Evolutionary conservation across 1,284 basidiomycete species (phyloP).

Genomic region (Wallemia mellicola): DNA sequence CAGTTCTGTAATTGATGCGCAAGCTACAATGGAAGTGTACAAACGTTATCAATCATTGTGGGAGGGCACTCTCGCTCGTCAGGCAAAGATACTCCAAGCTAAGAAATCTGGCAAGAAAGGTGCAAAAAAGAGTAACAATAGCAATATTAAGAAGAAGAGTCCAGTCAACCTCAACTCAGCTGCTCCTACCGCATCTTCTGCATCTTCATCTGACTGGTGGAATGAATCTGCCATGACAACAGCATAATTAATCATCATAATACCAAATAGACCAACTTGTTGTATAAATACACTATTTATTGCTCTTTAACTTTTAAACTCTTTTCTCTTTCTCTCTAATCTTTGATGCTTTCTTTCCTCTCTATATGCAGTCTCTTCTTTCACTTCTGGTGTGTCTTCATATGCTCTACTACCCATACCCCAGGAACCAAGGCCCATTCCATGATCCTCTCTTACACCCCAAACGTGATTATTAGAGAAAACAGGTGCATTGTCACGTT

Average conservation of each 20-base stretch:
- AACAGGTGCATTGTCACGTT: background rate
- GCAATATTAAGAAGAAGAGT: background rate
- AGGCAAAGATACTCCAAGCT: background rate
- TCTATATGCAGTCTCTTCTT: background rate
- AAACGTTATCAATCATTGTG: background rate
- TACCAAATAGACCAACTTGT: background rate
- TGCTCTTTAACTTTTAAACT: background rate
- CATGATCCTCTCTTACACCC: background rate
- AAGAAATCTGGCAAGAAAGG: background rate
- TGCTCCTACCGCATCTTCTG: background rate
- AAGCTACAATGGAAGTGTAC: background rate
- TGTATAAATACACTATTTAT: background rate
- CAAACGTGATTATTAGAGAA: background rate
- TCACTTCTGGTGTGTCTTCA: background rate
- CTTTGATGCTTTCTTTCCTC: background rate
- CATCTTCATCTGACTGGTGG: background rate
- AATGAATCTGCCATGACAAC: background rate
- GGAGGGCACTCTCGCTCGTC: background rate
- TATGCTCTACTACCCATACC: background rate
- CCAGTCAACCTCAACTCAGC: background rate
- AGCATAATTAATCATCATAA: background rate
- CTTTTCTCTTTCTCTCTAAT: background rate
- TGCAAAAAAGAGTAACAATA: background rate
- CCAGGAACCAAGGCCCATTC: background rate
- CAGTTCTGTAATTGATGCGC: constrained; percentile 28